These are phyloP conservation scores for Turritis glabra DNA, from an alignment of 345 rosid species.

Conservation along the genomic window DNA sequence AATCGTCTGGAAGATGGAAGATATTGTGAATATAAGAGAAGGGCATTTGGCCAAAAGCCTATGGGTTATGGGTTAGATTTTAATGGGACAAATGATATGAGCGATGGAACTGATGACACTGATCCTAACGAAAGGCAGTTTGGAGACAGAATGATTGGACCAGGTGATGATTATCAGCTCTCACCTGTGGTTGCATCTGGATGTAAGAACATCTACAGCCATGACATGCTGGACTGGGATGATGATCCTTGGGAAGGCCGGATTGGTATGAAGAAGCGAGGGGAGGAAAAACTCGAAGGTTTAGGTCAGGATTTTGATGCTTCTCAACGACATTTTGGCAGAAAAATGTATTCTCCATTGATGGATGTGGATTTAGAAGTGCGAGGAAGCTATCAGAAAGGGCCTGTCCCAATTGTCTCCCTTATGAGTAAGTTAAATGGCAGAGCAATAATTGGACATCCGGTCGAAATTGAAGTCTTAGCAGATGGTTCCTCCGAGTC, in stretches of 20 bases:
- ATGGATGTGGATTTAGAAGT: conserved; percentile 90
- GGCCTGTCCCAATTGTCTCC: conserved; percentile 81
- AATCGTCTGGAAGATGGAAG: conserved; percentile 44
- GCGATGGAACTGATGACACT: conserved; percentile 47
- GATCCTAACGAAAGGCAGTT: conserved; percentile 50
- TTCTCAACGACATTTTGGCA: conserved; percentile 43
- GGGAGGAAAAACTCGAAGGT: conserved; percentile 46
- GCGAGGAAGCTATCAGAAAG: conserved; percentile 74
- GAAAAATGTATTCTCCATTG: conserved; percentile 52
- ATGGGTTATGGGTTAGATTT: conserved; percentile 43
- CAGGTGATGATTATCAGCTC: conserved; percentile 45
- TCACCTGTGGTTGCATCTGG: conserved; percentile 46
- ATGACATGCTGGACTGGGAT: conserved; percentile 53
- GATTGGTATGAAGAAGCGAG: conserved; percentile 40
- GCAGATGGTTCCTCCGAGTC: conserved; percentile 72
- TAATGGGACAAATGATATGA: conserved; percentile 41
- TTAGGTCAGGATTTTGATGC: conserved; percentile 46
- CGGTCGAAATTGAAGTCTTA: conserved; percentile 69
- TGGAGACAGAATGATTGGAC: conserved; percentile 42
- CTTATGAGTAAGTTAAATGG: conserved; percentile 78
- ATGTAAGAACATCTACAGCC: conserved; percentile 45
- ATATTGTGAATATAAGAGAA: conserved; percentile 47
- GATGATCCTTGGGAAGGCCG: conserved; percentile 57
- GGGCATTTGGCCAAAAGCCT: conserved; percentile 46
- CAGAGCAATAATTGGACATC: conserved; percentile 92